phyloP scores from a whole-genome alignment of 495 filamentous ascomycete genomes.

The Margaritispora aquatica region DNA sequence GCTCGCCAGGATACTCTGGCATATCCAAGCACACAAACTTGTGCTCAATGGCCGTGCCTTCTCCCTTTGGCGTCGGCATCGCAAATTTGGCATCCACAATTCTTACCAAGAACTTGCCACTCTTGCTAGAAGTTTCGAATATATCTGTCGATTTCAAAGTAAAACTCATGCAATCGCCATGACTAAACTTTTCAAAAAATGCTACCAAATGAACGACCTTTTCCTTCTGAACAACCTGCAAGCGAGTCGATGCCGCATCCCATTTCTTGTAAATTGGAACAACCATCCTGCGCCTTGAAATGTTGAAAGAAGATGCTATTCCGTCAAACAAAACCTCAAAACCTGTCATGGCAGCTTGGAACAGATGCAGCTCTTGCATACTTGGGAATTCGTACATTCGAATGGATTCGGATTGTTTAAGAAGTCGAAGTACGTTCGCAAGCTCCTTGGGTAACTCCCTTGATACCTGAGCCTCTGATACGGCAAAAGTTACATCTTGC shows the following conservation, averaged over 20 bases:
- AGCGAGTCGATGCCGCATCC: conserved; percentile 66
- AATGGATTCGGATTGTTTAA: conserved; percentile 31
- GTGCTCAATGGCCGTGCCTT: conserved; percentile 36
- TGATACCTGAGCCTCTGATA: conserved; percentile 55
- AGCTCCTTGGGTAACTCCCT: conserved; percentile 51
- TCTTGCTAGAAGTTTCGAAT: conserved; percentile 63
- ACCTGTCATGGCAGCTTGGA: conserved; percentile 71
- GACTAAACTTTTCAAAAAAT: conserved; percentile 77
- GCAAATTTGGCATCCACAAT: conserved; percentile 89
- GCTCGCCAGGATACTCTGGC: conserved; percentile 81
- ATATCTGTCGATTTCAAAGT: conserved; percentile 71
- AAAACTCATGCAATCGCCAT: conserved; percentile 84
- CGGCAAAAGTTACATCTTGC: conserved; percentile 59
- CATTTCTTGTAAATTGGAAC: conserved; percentile 90
- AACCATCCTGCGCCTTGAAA: conserved; percentile 78
- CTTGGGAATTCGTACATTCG: conserved; percentile 49
- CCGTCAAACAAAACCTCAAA: conserved; percentile 71
- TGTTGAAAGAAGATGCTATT: conserved; percentile 64
- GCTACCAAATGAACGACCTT: conserved; percentile 68
- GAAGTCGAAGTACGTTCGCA: conserved; percentile 40
- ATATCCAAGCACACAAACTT: conserved; percentile 76
- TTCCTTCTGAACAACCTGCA: conserved; percentile 73
- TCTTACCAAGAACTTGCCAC: conserved; percentile 60
- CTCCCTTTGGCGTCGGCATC: conserved; percentile 45
- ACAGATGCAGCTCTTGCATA: conserved; percentile 61